Base-by-base conservation (phyloP, 2,329 filamentous ascomycete species). In the Monosporascus sp. region DNA sequence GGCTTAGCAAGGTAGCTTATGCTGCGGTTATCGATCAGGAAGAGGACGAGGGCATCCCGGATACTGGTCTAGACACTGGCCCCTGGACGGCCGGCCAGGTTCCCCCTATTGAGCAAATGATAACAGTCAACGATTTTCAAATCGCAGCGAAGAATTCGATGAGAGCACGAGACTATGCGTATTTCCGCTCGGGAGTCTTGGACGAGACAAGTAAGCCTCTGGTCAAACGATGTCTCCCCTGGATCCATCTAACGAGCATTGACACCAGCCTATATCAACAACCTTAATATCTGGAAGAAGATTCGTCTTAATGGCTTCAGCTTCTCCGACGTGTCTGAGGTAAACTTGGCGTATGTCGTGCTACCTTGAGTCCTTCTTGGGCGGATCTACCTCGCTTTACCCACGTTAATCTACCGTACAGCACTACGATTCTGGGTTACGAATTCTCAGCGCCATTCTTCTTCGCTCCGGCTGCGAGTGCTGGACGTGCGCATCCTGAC, bases 391-490 rank as follows among this genome's bases (percentile, higher is more conserved):
- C 19, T 20, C 9, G n/a, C 40, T 43, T 19, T 43, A 20, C 40
- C 11, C 11, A 19, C n/a, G 24, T 62, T 67, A 31, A 50, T 38
- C 19, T 20, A 17, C 19, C 19, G 17, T 8, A 43, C 49, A 72
- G 71, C 17, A 80, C 78, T 5, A 78, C 72, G 19, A 76, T 82
- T 51, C 67, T 82, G 36, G 79, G 79, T 34, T 69, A 79, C 67
- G 77, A 80, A 66, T 78, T 80, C 65, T 77, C 73, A 1, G 72
- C 74, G 0, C 79, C 79, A n/a, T 76, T 82, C 69, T 82, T 77
- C 69, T 81, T 82, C 62, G 72, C 71, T 53, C 78, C 79, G 5
- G 75, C 73, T 9, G 76, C 78, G 26, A 69, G 71, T 6, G 78
- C 68, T 19, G 73, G 66, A 27, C 73, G 75, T 50, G 78, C 64